Evolutionary conservation across 352 stramenopile species (phyloP).

Genomic region (Globisporangium spinosum): DNA sequence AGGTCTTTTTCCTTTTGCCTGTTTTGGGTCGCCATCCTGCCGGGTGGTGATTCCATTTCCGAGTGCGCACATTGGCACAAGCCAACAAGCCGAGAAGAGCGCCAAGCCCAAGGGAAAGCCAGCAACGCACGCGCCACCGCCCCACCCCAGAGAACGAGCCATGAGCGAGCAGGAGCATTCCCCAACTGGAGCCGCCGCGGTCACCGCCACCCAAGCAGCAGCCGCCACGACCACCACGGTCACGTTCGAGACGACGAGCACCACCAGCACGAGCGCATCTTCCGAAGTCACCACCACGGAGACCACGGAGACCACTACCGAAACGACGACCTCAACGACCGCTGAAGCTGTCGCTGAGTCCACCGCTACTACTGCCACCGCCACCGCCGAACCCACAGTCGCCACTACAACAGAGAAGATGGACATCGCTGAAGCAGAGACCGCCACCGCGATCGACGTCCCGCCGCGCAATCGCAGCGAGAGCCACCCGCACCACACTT

Average conservation of each 20-base stretch:
- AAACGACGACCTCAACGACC: slow-evolving; percentile 13
- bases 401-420: background rate
- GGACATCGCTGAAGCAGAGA: slow-evolving; percentile 2
- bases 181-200: slow-evolving; percentile 14
- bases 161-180: slow-evolving; percentile 16
- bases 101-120: background rate
- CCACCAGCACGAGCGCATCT: background rate
- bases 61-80: background rate
- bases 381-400: background rate
- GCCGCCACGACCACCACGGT: background rate
- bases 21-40: background rate
- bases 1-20: too few relatives aligned
- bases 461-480: slow-evolving; percentile 45
- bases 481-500: slow-evolving; percentile 63
- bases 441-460: background rate
- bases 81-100: slow-evolving; percentile 2
- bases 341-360: background rate
- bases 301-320: background rate
- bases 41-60: slow-evolving; percentile 6
- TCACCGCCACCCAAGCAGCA: background rate
- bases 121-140: too few relatives aligned
- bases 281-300: slow-evolving; percentile 9
- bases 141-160: background rate
- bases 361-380: background rate
- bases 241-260: slow-evolving; percentile 1